These are phyloP conservation scores for Eucalyptus virginea DNA, from an alignment of 345 rosid genomes.

Conservation along the genomic window DNA sequence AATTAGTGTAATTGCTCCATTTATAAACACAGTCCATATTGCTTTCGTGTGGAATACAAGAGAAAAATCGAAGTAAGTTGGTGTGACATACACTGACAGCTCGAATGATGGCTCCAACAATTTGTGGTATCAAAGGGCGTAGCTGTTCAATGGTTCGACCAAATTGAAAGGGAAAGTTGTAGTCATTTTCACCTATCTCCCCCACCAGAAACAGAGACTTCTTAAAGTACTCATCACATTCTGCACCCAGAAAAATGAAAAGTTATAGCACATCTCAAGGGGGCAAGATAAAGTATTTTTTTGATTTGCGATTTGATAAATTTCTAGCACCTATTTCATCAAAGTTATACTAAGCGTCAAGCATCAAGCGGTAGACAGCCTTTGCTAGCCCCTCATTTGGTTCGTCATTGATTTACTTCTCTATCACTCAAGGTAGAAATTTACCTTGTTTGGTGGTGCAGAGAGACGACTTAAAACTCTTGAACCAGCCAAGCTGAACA, in stretches of 20 bases:
- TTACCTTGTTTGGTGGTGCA: constrained; percentile 28
- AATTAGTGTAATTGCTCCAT: not conserved
- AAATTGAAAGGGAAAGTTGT: constrained; percentile 19
- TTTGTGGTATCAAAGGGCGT: constrained; percentile 19
- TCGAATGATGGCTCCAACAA: constrained; percentile 20
- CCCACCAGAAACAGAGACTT: constrained; percentile 53
- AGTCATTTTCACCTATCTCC: constrained; percentile 68
- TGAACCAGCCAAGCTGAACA: constrained; percentile 48
- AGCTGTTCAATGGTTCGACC: constrained; percentile 23
- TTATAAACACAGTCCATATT: not conserved
- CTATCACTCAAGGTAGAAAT: not conserved
- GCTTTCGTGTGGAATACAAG: not conserved
- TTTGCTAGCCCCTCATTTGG: not conserved
- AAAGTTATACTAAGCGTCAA: not conserved
- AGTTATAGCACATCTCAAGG: not conserved
- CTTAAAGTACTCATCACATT: constrained; percentile 28
- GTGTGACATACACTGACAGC: not conserved
- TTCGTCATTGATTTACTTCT: not conserved
- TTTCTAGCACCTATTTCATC: not conserved
- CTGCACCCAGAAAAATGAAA: not conserved
- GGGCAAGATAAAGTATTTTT: not conserved
- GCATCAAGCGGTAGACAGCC: too few relatives aligned
- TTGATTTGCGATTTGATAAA: too few relatives aligned
- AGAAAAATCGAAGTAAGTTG: not conserved
- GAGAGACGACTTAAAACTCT: constrained; percentile 31